Evolutionary conservation across 805 yeast species (phyloP).

Genomic region (Jamesozyma spencerorum): DNA sequence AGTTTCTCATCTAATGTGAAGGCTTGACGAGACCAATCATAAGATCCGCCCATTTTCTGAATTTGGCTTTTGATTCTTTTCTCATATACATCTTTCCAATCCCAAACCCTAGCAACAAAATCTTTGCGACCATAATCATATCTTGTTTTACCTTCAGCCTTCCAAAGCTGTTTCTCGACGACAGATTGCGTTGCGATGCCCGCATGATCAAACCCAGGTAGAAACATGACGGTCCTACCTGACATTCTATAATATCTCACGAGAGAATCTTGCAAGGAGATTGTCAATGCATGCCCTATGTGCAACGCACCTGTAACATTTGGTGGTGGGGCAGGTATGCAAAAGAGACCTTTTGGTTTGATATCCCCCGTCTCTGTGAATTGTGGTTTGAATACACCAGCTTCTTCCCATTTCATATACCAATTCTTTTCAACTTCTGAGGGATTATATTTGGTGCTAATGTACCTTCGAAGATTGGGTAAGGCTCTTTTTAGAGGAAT

Average conservation of each 20-base stretch:
- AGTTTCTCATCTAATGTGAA: slow-evolving; percentile 78
- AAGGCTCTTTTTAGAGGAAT: slow-evolving; percentile 18
- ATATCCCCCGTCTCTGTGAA: slow-evolving; percentile 58
- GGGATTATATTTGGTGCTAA: slow-evolving; percentile 79
- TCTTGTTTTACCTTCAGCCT: slow-evolving; percentile 71
- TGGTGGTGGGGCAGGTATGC: slow-evolving; percentile 96
- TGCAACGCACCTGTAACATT: slow-evolving; percentile 97
- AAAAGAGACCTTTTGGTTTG: slow-evolving; percentile 73
- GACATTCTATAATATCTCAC: slow-evolving; percentile 92
- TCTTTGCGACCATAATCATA: slow-evolving; percentile 91
- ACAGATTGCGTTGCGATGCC: slow-evolving; percentile 98
- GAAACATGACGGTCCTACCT: slow-evolving; percentile 82
- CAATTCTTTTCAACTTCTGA: slow-evolving; percentile 85
- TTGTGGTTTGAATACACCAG: slow-evolving; percentile 80
- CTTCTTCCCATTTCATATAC: slow-evolving; percentile 91
- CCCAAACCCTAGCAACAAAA: slow-evolving; percentile 82
- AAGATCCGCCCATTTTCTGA: slow-evolving; percentile 84
- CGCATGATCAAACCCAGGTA: slow-evolving; percentile 97
- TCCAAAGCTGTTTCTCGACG: slow-evolving; percentile 90
- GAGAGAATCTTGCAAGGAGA: slow-evolving; percentile 84
- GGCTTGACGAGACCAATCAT: slow-evolving; percentile 89
- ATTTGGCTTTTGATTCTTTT: slow-evolving; percentile 72
- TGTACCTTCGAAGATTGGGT: slow-evolving; percentile 57
- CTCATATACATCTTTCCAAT: slow-evolving; percentile 93
- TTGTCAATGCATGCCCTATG: slow-evolving; percentile 94